Evolutionary conservation across 257 asterid species (phyloP).

Genomic region (Catharanthus roseus): DNA sequence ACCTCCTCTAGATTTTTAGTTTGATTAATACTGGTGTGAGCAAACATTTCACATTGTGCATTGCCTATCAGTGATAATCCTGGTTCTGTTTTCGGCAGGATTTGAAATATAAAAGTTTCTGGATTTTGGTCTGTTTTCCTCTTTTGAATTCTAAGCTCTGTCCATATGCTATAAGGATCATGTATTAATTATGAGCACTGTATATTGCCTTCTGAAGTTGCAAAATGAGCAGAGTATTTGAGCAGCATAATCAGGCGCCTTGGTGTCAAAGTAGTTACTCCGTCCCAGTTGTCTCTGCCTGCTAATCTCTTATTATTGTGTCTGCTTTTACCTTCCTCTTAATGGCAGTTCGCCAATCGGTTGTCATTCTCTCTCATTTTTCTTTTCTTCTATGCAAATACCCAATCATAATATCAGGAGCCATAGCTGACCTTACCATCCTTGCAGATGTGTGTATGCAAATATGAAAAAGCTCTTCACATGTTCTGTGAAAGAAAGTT

Average conservation of each 20-base stretch:
- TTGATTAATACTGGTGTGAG: neutral
- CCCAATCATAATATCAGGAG: neutral
- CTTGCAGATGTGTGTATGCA: neutral
- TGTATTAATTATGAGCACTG: neutral
- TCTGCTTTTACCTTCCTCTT: neutral
- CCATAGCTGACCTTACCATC: neutral
- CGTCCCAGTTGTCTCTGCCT: neutral
- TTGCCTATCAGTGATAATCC: neutral
- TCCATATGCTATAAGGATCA: neutral
- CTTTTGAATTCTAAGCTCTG: neutral
- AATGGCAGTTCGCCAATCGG: neutral
- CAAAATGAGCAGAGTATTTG: neutral
- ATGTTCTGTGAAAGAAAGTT: neutral
- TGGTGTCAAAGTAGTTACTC: neutral
- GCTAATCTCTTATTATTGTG: neutral
- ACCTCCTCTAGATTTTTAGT: slow-evolving; percentile 1
- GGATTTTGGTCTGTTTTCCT: too few relatives aligned
- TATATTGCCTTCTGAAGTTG: neutral
- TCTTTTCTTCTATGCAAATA: neutral
- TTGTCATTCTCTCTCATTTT: neutral
- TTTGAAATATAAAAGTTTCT: neutral
- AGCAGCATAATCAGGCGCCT: neutral
- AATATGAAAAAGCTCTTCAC: neutral
- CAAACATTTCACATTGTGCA: neutral
- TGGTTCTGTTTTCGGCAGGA: neutral